Evolutionary conservation across 495 filamentous ascomycete species (phyloP), one percentile per base, ranked within the genome.

Genomic region (Letharia lupina): DNA sequence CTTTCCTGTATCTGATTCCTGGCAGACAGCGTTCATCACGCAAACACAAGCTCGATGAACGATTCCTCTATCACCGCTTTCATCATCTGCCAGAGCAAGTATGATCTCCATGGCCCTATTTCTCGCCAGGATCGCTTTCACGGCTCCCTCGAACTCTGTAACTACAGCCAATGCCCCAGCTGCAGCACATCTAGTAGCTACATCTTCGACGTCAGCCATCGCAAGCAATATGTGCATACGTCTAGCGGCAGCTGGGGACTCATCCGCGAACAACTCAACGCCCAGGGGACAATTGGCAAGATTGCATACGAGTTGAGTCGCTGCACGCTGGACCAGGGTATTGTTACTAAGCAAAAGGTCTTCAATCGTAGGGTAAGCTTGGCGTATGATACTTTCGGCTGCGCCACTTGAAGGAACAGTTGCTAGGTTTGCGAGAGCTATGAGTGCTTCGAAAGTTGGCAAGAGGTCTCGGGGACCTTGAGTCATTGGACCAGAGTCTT

Each of bases 381-480:
- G 77, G 40, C 89, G 86, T 41, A 93, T 86, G 62, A 93, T 95
- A 16, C 81, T 75, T 59, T 84, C 82, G 8, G 89, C 81, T 2
- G 89, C 86, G 15, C 87, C 79, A 44, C 83, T 81, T 72, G 91
- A 83, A 39, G 88, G 83, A 20, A 86, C 85, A 0, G 91, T 93
- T 1, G 93, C 94, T 11, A 98, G 82, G 70, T 98, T 98, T 1
- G 94, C 96, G 40, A 98, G 83, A 3, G 94, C 95, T 64, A 98
- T 85, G 18, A 98, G 81, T 3, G 89, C 83, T 73, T 98, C 94
- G 72, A 97, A 98, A 5, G 88, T 84, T 0, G 93, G 91, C 10
- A 97, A 82, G n/a, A 97, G 86, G 73, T 93, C 87, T 56, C 88
- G 84, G 1, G 85, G 83, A 18, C 89, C 88, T 33, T 87, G 83